These are phyloP conservation scores for Phytopythium chamaehyphon DNA, from an alignment of 352 stramenopile genomes.

Conservation along the genomic window DNA sequence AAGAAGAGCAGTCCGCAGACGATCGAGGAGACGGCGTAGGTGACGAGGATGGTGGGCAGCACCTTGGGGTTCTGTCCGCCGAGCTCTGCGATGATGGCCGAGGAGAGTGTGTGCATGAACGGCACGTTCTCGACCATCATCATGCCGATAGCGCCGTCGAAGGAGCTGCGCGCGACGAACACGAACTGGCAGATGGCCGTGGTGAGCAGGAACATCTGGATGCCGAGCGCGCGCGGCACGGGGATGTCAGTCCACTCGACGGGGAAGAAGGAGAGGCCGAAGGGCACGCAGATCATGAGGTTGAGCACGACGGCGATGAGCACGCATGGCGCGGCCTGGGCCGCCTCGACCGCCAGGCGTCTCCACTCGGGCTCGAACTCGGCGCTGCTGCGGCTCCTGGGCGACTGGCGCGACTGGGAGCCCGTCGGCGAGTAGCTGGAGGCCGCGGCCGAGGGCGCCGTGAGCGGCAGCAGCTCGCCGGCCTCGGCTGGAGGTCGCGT, in stretches of 20 bases:
- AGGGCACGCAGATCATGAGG: slow-evolving; percentile 86
- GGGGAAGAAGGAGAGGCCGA: slow-evolving; percentile 83
- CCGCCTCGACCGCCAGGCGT: slow-evolving; percentile 17
- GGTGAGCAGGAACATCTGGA: slow-evolving; percentile 82
- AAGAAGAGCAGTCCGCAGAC: slow-evolving; percentile 90
- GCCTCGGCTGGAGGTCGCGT: slow-evolving; percentile 13
- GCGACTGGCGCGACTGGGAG: slow-evolving; percentile 12
- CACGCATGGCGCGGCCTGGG: slow-evolving; percentile 48
- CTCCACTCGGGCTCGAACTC: slow-evolving; percentile 20
- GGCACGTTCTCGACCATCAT: slow-evolving; percentile 97
- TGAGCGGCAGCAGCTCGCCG: slow-evolving; percentile 21
- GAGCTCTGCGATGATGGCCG: slow-evolving; percentile 81
- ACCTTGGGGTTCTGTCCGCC: slow-evolving; percentile 63
- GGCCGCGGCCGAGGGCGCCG: slow-evolving; percentile 8
- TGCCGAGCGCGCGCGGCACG: slow-evolving; percentile 68
- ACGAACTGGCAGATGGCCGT: slow-evolving; percentile 81
- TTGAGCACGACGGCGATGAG: slow-evolving; percentile 75
- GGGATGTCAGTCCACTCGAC: slow-evolving; percentile 73
- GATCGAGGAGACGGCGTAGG: slow-evolving; percentile 87
- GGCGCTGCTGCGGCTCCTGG: slow-evolving; percentile 9
- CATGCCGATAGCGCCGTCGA: slow-evolving; percentile 68
- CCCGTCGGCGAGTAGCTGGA: slow-evolving; percentile 17
- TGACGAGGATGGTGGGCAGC: slow-evolving; percentile 90
- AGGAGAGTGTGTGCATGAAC: slow-evolving; percentile 91
- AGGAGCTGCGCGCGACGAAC: slow-evolving; percentile 71